Evolutionary conservation across 768 basidiomycete species (phyloP), one percentile per base, ranked within the genome.

Genomic region (Pleurotus tuoliensis): DNA sequence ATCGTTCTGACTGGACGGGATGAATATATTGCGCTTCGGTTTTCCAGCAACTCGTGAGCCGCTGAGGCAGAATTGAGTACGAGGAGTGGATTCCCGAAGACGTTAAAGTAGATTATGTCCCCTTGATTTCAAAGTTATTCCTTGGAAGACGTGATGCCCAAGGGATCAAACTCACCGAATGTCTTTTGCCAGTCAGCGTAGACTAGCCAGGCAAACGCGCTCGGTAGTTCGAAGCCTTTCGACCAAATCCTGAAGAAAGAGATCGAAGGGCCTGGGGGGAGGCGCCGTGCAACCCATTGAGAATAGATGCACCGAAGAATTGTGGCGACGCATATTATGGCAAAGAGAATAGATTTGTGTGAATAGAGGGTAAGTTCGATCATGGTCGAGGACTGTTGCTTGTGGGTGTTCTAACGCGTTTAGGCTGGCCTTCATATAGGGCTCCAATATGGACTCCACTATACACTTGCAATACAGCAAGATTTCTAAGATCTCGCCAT

Each of bases 21-120:
- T 11, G 75, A 76, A 57, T 78, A 76, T 25, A 67, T 64, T 43
- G 68, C 61, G 25, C 76, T 75, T 57, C 74, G 75, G 59, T 73
- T 75, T 41, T 77, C 75, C 53, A 77, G 65, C 61, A 76, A 62
- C 38, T 77, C 75, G 30, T 67, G 37, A 4, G 75, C 74, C 7
- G 61, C 44, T 16, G 65, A 57, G 37, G 40, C 59, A 3, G 60
- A 66, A 58, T 75, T 76, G 37, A 75, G 37, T 38, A 75, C 8
- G 5, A 75, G 20, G 15, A 75, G 65, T 53, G 74, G 70, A 47
- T 76, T 73, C n/a, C 60, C 74, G 7, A 74, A 60, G 6, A 75
- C 54, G 38, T 72, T 71, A 0, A 59, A 55, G 48, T 73, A 71
- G 3, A 67, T 58, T 15, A 74, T 24, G 18, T 55, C 54, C 9